phyloP scores from a whole-genome alignment of 345 rosid species.

The Hibiscus mutabilis region DNA sequence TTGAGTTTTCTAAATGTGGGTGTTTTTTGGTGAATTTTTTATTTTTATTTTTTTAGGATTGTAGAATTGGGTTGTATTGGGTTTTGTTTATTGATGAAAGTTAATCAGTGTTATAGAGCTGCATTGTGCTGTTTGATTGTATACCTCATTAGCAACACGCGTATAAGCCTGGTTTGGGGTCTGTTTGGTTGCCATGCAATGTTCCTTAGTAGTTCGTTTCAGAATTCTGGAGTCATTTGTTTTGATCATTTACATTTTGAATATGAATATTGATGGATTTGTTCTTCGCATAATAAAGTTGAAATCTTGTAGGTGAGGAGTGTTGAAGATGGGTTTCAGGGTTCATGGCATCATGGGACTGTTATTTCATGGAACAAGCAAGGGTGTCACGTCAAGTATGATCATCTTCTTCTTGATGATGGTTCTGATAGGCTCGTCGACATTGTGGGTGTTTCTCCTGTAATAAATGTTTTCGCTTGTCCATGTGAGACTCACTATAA shows the following conservation, averaged over 20 bases:
- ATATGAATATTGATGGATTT: not conserved
- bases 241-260: not conserved
- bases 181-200: conserved; percentile 16
- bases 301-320: conserved; percentile 46
- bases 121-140: not conserved
- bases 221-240: too few species aligned
- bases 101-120: not conserved
- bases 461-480: conserved; percentile 21
- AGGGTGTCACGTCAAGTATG: conserved; percentile 33
- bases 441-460: conserved; percentile 32
- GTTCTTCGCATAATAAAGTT: not conserved
- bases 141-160: not conserved
- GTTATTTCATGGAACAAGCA: conserved; percentile 23
- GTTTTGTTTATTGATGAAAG: not conserved
- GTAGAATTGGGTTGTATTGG: not conserved
- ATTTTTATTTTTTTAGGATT: not conserved
- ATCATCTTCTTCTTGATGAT: conserved; percentile 44
- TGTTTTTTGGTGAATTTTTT: not conserved
- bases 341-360: conserved; percentile 67
- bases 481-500: conserved; percentile 9
- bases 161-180: not conserved
- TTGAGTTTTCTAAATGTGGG: not conserved
- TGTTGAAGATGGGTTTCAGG: conserved; percentile 58
- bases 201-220: too few species aligned
- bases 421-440: conserved; percentile 33